phyloP scores from a whole-genome alignment of 116 monocot species.

The Phalaenopsis hybrid region DNA sequence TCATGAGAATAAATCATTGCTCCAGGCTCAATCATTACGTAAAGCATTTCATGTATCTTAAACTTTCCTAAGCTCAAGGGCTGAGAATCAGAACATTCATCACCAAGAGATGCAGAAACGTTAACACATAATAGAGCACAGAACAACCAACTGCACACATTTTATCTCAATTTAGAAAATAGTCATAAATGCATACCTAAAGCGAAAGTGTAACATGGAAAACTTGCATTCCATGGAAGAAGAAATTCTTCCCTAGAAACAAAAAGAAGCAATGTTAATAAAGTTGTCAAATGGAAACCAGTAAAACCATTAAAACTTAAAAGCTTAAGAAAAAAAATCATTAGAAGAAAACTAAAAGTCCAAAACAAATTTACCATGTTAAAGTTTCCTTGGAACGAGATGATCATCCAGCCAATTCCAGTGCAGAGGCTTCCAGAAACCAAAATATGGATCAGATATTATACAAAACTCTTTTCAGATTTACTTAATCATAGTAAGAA shows the following conservation, averaged over 20 bases:
- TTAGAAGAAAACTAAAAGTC: not conserved
- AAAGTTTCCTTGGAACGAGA: constrained; percentile 2
- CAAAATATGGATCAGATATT: constrained; percentile 28
- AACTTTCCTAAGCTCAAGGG: not conserved
- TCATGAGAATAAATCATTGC: not conserved
- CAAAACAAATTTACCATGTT: constrained; percentile 10
- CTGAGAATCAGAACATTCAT: not conserved
- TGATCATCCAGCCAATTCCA: constrained; percentile 28
- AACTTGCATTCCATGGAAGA: constrained; percentile 8
- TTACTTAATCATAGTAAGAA: not conserved
- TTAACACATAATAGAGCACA: not conserved
- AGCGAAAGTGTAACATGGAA: not conserved
- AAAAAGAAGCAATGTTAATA: not conserved
- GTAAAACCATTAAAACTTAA: not conserved
- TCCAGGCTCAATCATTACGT: not conserved
- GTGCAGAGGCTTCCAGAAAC: constrained; percentile 31
- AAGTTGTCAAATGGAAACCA: not conserved
- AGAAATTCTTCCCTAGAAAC: not conserved
- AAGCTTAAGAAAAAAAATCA: not conserved
- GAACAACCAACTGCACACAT: not conserved
- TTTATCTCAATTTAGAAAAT: not conserved
- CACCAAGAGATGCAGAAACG: not conserved
- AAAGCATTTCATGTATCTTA: not conserved
- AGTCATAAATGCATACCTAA: not conserved
- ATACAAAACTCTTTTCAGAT: not conserved